These are phyloP conservation scores for Vigna nakashimae DNA, from an alignment of 306 rosid genomes.

Conservation along the genomic window DNA sequence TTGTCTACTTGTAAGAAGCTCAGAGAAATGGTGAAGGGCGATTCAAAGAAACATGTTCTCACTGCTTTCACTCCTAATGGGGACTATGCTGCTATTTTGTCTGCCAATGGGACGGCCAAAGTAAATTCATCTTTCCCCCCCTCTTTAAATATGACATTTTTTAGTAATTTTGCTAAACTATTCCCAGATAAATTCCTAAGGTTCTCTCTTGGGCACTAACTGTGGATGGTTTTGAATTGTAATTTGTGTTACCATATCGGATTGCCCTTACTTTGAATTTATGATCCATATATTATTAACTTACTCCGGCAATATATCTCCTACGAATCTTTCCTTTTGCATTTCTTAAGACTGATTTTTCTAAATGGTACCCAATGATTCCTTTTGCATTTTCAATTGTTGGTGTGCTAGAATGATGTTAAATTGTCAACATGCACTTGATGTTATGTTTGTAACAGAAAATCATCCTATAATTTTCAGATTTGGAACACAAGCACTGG, in stretches of 20 bases:
- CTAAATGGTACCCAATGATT: neutral
- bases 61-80: slow-evolving; percentile 56
- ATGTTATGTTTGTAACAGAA: neutral
- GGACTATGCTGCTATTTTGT: slow-evolving; percentile 46
- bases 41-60: slow-evolving; percentile 47
- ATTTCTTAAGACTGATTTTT: neutral
- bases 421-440: slow-evolving; percentile 2
- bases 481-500: slow-evolving; percentile 63
- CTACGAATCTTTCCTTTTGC: neutral
- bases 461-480: slow-evolving; percentile 46
- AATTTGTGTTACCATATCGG: neutral
- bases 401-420: neutral
- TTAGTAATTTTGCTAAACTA: slow-evolving; percentile 19
- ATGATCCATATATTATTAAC: neutral
- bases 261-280: slow-evolving; percentile 19
- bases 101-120: slow-evolving; percentile 42
- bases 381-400: neutral
- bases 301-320: neutral
- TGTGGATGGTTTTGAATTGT: neutral
- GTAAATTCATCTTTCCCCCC: slow-evolving; percentile 34
- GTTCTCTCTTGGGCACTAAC: neutral
- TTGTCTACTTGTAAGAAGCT: slow-evolving; percentile 27
- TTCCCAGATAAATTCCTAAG: neutral
- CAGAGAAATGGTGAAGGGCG: slow-evolving; percentile 47
- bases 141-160: slow-evolving; percentile 7